Base-by-base conservation (phyloP, 2,329 filamentous ascomycete species). In the Cordyceps cateniannulata region DNA sequence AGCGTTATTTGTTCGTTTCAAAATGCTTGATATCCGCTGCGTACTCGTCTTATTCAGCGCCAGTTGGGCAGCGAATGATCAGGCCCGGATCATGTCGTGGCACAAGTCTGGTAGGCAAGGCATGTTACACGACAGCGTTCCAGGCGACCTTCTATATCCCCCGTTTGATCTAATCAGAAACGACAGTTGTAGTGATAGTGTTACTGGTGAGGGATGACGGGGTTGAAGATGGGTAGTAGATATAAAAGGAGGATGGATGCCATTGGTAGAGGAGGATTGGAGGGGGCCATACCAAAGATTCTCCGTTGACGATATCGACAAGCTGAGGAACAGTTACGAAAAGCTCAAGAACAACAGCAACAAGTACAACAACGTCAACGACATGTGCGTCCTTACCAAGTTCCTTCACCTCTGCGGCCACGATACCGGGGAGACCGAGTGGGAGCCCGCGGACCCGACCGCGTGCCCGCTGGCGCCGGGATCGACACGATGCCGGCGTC, bases 351-450 rank as follows among this genome's bases (percentile, higher is more conserved):
- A 20, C 20, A 45, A 45, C 8, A 22, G 3, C 42, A 24, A 10
- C 44, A n/a, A 42, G 38, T 16, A n/a, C 10, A 22, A 5, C 2
- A 45, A 7, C 42, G 22, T 8, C 42, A 45, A 20, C 38, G 18
- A 42, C 38, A 58, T 59, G 56, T 59, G 56, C 38, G 35, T 44
- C 18, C n/a, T 35, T 42, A 59, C 24, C 3, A 24, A 51, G 7
- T 42, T 44, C 10, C 10, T 59, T 22, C 56, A 50, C n/a, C 56
- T 59, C 47, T 59, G 56, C 24, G 56, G 47, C 4, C 56, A 59
- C 18, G 12, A 10, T 5, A 59, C 6, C 25, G 56, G 56, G 2
- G 1, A 32, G 14, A 22, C 12, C 25, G n/a, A 18, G 8, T 59
- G 47, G 56, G 4, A 24, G 3, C 56, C 47, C 29, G 4, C 38